Percentiles rank a stretch among this genome's conserved stretches.
Evolutionary conservation across 345 rosid species (phyloP).

Genomic region (Euphorbia pulcherrima): DNA sequence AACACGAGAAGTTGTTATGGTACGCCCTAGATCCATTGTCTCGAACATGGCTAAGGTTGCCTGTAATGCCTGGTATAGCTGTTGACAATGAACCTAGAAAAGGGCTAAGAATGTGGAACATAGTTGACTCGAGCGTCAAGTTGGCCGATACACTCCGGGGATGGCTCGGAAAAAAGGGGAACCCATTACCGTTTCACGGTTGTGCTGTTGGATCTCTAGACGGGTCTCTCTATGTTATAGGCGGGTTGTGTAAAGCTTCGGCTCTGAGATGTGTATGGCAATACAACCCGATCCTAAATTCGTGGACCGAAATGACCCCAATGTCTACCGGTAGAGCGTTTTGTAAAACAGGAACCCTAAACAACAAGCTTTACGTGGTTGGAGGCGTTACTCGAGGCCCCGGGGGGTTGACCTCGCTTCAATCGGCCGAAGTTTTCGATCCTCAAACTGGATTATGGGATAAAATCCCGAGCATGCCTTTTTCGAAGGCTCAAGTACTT

Average conservation of each 20-base stretch:
- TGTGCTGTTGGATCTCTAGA: conserved; percentile 69
- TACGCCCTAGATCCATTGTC: conserved; percentile 78
- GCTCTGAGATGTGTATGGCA: conserved; percentile 68
- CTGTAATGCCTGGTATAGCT: conserved; percentile 54
- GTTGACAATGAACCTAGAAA: conserved; percentile 52
- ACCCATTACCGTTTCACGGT: conserved; percentile 65
- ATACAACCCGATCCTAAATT: conserved; percentile 59
- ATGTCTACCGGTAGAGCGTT: conserved; percentile 76
- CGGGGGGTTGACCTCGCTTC: conserved; percentile 72
- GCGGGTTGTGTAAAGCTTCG: conserved; percentile 65
- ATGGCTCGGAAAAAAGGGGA: conserved; percentile 60
- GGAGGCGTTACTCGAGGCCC: conserved; percentile 73
- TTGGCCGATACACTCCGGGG: conserved; percentile 60
- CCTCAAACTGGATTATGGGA: conserved; percentile 59
- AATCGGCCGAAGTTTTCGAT: conserved; percentile 84
- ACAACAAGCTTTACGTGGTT: conserved; percentile 74
- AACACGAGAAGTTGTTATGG: conserved; percentile 68
- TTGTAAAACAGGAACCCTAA: conserved; percentile 67
- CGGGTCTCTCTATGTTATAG: conserved; percentile 77
- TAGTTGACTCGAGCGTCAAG: conserved; percentile 48
- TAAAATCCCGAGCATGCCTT: conserved; percentile 82
- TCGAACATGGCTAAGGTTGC: conserved; percentile 76
- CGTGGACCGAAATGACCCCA: conserved; percentile 68
- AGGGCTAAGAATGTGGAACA: conserved; percentile 53
- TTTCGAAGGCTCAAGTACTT: conserved; percentile 65